Evolutionary conservation across 164 flowering plant genomes (phyloP).

Genomic region (Nymphaea colorata): DNA sequence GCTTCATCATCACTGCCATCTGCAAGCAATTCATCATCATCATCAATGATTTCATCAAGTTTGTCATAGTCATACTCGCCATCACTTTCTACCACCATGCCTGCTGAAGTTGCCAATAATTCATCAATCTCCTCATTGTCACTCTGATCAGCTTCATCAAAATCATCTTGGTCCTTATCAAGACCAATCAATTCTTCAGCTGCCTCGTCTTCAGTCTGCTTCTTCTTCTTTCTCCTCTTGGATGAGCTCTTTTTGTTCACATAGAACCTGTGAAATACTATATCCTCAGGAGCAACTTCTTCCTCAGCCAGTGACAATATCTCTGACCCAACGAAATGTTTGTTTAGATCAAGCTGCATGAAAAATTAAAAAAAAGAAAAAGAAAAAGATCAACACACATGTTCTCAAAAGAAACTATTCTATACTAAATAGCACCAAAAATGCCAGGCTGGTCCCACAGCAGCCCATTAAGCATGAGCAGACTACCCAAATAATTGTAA

Average conservation of each 20-base stretch:
- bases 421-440: no score
- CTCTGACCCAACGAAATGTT: conserved; percentile 67
- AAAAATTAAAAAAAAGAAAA: not conserved
- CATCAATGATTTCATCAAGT: conserved; percentile 60
- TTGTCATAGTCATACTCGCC: conserved; percentile 81
- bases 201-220: conserved; percentile 52
- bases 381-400: no score
- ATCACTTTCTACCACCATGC: conserved; percentile 26
- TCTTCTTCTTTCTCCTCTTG: conserved; percentile 71
- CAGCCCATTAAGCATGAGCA: no score
- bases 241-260: conserved; percentile 57
- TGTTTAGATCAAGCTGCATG: conserved; percentile 65
- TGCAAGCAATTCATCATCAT: conserved; percentile 73
- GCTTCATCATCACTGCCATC: conserved; percentile 50
- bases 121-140: conserved; percentile 82
- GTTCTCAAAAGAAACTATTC: no score
- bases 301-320: conserved; percentile 71
- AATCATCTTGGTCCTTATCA: conserved; percentile 9
- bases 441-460: no score
- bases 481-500: no score
- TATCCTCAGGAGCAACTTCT: conserved; percentile 91
- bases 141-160: conserved; percentile 59
- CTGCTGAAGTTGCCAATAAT: conserved; percentile 33
- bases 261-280: conserved; percentile 90
- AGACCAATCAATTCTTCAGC: conserved; percentile 43